Evolutionary conservation across 2,329 filamentous ascomycete genomes (phyloP), one percentile per base, ranked within the genome.

Genomic region (Curvularia eragrostidis): DNA sequence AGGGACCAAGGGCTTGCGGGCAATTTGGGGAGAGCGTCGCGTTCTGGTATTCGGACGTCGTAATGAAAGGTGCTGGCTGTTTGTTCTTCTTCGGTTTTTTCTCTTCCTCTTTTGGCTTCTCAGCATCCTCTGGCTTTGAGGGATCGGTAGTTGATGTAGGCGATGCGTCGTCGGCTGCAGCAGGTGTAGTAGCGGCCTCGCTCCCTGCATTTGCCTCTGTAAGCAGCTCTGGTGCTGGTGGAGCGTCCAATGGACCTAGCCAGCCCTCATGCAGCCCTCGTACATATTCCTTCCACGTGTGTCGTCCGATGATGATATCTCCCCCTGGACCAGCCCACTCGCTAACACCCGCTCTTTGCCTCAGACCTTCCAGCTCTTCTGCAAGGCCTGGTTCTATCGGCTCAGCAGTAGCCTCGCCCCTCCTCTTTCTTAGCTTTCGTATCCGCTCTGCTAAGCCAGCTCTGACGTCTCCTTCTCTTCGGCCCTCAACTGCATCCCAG

Each of bases 281-380:
- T 23, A 98, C 82, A 75, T 98, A 99, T 78, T 99, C 95, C 79
- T 97, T 99, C 95, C 95, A 99, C 9, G 94, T 89, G 74, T 97
- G 91, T 55, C 94, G 83, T 12, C 95, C 95, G 68, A 99, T 87
- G 18, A 98, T 87, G 50, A 99, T 83, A 73, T 98, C 94, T 43
- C 95, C 95, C 62, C 85, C 85, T 21, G 89, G 82, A 9, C 91
- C 93, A 3, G 88, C 82, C 71, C 89, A 94, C 32, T 91, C 87
- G 24, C 81, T 82, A 9, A 94, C 85, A 6, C 89, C 89, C 59
- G 87, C 87, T 63, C 82, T 85, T 70, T 83, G 81, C 67, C 93
- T 85, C 51, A 89, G 79, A 9, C 85, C 82, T 57, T 87, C 82
- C 5, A 95, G 78, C 8, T 87, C 87, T 49, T 85, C 83, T 42